Percentiles rank a stretch among this genome's conserved stretches.
These are phyloP conservation scores for Alloteropsis angusta DNA, from an alignment of 202 grass and related monocot species.

Conservation along the genomic window DNA sequence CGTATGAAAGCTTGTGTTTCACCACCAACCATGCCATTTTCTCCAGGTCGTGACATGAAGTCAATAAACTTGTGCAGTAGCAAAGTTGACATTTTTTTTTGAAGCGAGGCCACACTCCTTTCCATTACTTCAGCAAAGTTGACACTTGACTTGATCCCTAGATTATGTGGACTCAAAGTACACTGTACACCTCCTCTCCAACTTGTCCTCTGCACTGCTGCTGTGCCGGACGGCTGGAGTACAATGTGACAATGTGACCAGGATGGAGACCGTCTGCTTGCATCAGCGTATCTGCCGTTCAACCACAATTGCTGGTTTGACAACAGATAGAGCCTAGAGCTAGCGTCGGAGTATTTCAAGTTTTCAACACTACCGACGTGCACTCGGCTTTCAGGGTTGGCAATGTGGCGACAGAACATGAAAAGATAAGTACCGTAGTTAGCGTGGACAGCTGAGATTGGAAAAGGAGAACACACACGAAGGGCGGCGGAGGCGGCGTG, in stretches of 20 bases:
- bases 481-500: not conserved
- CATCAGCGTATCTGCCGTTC: not conserved
- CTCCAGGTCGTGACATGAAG: not conserved
- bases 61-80: not conserved
- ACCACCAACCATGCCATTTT: not conserved
- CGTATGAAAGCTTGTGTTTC: not conserved
- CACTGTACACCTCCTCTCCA: not conserved
- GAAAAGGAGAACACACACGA: not conserved
- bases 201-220: no score
- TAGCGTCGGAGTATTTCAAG: no score
- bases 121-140: no score
- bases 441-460: not conserved
- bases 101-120: no score
- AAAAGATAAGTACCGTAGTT: not conserved
- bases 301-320: not conserved
- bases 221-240: not conserved
- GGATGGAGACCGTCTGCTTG: no score
- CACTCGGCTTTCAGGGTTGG: not conserved
- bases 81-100: not conserved
- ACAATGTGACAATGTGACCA: no score
- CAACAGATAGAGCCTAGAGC: not conserved
- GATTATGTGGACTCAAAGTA: not conserved
- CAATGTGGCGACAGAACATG: not conserved
- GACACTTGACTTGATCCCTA: not conserved
- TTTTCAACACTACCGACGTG: not conserved